Evolutionary conservation across 1,284 basidiomycete genomes (phyloP), one percentile per base, ranked within the genome.

Genomic region (Coniophora puteana): DNA sequence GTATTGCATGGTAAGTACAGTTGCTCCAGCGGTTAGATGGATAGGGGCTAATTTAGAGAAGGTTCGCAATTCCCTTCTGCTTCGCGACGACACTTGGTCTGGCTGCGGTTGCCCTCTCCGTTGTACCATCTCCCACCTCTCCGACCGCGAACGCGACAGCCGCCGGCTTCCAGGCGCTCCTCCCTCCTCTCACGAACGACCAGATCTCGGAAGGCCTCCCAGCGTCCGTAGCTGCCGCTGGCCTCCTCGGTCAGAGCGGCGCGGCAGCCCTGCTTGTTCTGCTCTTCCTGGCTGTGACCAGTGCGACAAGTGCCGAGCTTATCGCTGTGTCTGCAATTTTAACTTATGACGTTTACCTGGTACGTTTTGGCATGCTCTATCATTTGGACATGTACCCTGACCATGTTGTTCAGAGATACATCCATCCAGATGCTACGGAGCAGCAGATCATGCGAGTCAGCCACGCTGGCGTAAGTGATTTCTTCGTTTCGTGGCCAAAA

Each of bases 191-290:
- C 23, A 65, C 73, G 0, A 54, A 80, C 0, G 73, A 66, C 1
- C 82, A 93, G 50, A 83, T 94, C 12, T 83, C 83, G 4, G 88
- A 86, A 13, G 92, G 92, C 31, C 72, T 94, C 0, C 89, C 92
- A 1, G 91, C 91, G 6, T 71, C 88, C 0, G 78, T 85, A 3
- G 89, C 89, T 0, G 89, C 90, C 0, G 76, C 82, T 1, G 88
- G 88, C 0, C 71, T 95, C 20, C 68, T 93, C 13, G 89, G 89
- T 1, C 72, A 86, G 55, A 71, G 76, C 0, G 89, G 89, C 26
- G 91, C 88, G 1, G 77, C 74, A 3, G 78, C 81, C 0, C 60
- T 89, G 45, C 69, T 90, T 5, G 61, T 90, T 4, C 68, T 90
- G 0, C 72, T 91, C 16, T 88, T 90, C 67, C 64, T 90, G 51